Conservation (phyloP, 306 rosid genomes). For the Quercus berberidifolia region DNA sequence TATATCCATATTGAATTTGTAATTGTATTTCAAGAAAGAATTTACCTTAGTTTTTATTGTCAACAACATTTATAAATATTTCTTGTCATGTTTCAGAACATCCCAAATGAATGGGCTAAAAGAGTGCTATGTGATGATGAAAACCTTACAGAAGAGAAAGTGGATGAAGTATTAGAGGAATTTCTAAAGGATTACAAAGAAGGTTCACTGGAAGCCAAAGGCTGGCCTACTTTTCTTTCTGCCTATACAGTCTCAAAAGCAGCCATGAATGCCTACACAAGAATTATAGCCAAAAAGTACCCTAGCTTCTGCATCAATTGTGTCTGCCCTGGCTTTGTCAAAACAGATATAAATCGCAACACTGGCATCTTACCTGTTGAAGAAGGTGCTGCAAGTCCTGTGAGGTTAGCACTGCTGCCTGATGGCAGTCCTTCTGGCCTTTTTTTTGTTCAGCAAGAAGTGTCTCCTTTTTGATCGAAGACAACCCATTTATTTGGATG, state of each 20-base stretch:
- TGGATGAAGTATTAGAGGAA: slow-evolving; percentile 7
- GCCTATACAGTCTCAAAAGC: slow-evolving; percentile 23
- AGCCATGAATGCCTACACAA: slow-evolving; percentile 28
- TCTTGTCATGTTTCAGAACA: background rate
- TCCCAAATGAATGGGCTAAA: slow-evolving; percentile 25
- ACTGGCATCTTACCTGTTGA: slow-evolving; percentile 9
- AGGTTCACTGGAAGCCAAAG: slow-evolving; percentile 10
- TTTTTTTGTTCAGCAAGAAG: slow-evolving; percentile 8
- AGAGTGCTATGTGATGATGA: slow-evolving; percentile 8
- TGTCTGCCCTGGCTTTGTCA: background rate
- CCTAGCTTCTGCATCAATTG: slow-evolving; percentile 5
- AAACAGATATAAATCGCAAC: slow-evolving; percentile 4
- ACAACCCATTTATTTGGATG: too few species aligned
- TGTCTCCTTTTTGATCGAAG: background rate
- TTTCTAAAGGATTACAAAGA: slow-evolving; percentile 22
- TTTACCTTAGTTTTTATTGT: too few species aligned
- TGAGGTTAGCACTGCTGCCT: slow-evolving; percentile 26
- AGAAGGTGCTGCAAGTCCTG: slow-evolving; percentile 28
- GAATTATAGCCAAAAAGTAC: slow-evolving; percentile 17
- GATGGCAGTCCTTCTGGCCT: slow-evolving; percentile 24
- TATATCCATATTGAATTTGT: too few species aligned
- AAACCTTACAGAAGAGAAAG: slow-evolving; percentile 17
- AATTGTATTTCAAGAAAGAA: too few species aligned
- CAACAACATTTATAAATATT: too few species aligned
- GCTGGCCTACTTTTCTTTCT: background rate